A percentile compares a stretch with the other conserved stretches of the same genome.
phyloP scores from a whole-genome alignment of 768 basidiomycete species.

The Mycena leptocephala region DNA sequence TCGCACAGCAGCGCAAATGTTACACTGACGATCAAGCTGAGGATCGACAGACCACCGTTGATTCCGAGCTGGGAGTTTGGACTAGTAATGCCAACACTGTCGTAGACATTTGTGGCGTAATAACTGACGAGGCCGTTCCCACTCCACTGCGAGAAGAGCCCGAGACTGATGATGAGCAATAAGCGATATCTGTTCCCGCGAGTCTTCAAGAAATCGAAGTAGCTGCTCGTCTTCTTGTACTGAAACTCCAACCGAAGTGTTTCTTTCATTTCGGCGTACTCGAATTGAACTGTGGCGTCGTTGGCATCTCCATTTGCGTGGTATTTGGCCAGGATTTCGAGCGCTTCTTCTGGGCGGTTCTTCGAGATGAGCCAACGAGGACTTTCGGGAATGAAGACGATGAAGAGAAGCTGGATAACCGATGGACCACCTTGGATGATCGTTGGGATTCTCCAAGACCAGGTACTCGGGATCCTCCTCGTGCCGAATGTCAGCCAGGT shows the following conservation, averaged over 20 bases:
- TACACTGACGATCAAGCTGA: slow-evolving; percentile 70
- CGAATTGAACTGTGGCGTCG: too few species aligned
- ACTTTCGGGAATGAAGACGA: slow-evolving; percentile 80
- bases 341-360: slow-evolving; percentile 62
- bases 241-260: too few species aligned
- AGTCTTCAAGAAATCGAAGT: too few species aligned
- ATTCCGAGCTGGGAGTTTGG: slow-evolving; percentile 39
- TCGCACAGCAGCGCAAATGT: slow-evolving; percentile 67
- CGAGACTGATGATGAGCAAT: too few species aligned
- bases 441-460: slow-evolving; percentile 84
- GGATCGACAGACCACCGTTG: slow-evolving; percentile 72
- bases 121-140: too few species aligned
- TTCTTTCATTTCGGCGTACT: too few species aligned
- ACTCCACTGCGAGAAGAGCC: too few species aligned
- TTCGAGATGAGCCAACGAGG: slow-evolving; percentile 74
- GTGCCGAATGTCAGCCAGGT: slow-evolving; percentile 72
- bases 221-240: too few species aligned
- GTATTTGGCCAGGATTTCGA: slow-evolving; percentile 66
- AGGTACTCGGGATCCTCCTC: slow-evolving; percentile 70
- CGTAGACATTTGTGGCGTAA: slow-evolving; percentile 33
- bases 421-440: slow-evolving; percentile 76
- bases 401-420: slow-evolving; percentile 69
- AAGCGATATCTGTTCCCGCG: too few species aligned
- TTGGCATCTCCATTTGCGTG: slow-evolving; percentile 60
- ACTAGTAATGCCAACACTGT: not conserved